Evolutionary conservation across 202 grass and related monocot genomes (phyloP).

Genomic region (Zoysia matrella): DNA sequence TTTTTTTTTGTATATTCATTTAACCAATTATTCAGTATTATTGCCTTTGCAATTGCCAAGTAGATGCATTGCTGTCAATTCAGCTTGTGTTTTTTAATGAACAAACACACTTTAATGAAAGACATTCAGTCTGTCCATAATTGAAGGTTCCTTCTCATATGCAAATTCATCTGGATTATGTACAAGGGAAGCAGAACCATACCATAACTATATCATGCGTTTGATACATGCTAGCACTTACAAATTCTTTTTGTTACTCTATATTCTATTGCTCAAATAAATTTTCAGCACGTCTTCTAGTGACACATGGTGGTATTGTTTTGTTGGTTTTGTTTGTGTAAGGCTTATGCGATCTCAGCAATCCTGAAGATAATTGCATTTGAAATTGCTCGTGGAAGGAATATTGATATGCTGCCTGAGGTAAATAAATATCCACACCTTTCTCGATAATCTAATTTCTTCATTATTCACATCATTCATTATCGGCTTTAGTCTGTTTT

Average conservation of each 20-base stretch:
- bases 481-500: constrained; percentile 15
- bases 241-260: background rate
- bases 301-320: constrained; percentile 11
- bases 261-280: constrained; percentile 29
- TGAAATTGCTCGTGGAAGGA: constrained; percentile 84
- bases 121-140: too few species aligned
- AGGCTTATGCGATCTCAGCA: constrained; percentile 92
- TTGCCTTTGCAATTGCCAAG: too few species aligned
- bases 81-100: too few species aligned
- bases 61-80: too few species aligned
- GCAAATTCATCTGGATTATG: too few species aligned
- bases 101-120: too few species aligned
- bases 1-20: too few species aligned
- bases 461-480: constrained; percentile 1
- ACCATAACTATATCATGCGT: constrained; percentile 11
- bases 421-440: constrained; percentile 47
- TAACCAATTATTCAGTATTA: too few species aligned
- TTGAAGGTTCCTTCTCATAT: too few species aligned
- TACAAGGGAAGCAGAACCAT: too few species aligned
- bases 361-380: constrained; percentile 97
- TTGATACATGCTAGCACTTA: constrained; percentile 11
- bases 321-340: constrained; percentile 41
- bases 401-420: constrained; percentile 88
- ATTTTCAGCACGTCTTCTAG: constrained; percentile 34
- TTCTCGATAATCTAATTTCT: background rate